These are phyloP conservation scores for Passalora sequoiae DNA, from an alignment of 2,329 filamentous ascomycete species.

Conservation along the genomic window DNA sequence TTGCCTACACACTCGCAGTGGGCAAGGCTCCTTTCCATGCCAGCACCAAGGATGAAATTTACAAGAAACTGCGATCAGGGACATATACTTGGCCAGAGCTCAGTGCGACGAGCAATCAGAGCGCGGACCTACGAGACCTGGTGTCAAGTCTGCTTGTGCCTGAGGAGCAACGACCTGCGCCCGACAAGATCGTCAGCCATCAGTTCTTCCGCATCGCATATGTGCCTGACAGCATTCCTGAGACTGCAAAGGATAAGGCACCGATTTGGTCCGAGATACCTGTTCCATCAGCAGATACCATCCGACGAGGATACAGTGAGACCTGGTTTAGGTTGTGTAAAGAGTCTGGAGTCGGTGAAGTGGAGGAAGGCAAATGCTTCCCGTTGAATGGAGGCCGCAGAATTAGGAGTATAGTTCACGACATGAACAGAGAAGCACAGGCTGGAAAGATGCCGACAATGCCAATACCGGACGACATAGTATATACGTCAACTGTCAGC, in stretches of 20 bases:
- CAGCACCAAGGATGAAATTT: slow-evolving; percentile 79
- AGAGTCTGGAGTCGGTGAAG: slow-evolving; percentile 47
- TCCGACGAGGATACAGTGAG: slow-evolving; percentile 46
- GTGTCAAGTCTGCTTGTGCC: slow-evolving; percentile 72
- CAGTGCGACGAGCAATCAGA: slow-evolving; percentile 61
- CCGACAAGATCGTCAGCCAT: slow-evolving; percentile 73
- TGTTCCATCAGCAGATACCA: slow-evolving; percentile 40
- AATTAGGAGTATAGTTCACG: slow-evolving; percentile 46
- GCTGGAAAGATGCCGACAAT: slow-evolving; percentile 45
- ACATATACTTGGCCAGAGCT: slow-evolving; percentile 75
- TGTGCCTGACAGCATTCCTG: slow-evolving; percentile 55
- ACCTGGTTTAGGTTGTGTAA: slow-evolving; percentile 49
- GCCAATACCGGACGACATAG: slow-evolving; percentile 45
- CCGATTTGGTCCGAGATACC: slow-evolving; percentile 46
- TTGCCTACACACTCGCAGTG: slow-evolving; percentile 96
- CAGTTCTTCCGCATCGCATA: slow-evolving; percentile 73
- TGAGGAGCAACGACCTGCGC: slow-evolving; percentile 67
- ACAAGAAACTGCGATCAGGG: slow-evolving; percentile 60
- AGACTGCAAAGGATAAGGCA: slow-evolving; percentile 40
- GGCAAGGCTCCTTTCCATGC: slow-evolving; percentile 97
- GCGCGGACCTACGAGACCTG: slow-evolving; percentile 73
- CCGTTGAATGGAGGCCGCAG: slow-evolving; percentile 44
- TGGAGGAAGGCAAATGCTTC: slow-evolving; percentile 43
- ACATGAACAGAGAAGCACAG: slow-evolving; percentile 47
- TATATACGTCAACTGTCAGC: slow-evolving; percentile 40